A percentile compares a stretch with the other conserved stretches of the same genome.
phyloP scores from a whole-genome alignment of 1,139 yeast genomes.

The Saccharomyces hybrid region DNA sequence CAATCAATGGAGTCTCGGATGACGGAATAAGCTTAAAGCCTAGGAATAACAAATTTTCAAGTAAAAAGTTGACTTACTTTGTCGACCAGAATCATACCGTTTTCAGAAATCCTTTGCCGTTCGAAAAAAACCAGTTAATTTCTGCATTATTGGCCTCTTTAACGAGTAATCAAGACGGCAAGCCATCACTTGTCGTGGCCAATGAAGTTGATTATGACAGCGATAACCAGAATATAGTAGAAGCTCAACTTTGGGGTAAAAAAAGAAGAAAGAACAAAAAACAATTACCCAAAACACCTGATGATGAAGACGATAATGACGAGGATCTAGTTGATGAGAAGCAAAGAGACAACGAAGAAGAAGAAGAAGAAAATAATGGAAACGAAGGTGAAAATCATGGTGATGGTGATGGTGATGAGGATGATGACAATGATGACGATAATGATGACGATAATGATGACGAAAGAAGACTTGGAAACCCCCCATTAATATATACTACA shows the following conservation, averaged over 20 bases:
- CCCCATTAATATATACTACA: constrained; percentile 6
- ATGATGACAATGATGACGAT: no score
- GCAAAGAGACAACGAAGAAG: no score
- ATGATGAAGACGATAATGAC: no score
- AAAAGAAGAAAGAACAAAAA: no score
- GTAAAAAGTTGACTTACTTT: constrained; percentile 2
- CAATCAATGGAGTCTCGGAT: background rate
- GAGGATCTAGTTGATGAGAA: no score
- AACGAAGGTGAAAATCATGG: no score
- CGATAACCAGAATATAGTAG: background rate
- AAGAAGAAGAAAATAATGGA: no score
- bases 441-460: no score
- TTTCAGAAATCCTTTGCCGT: constrained; percentile 10
- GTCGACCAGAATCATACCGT: constrained; percentile 1
- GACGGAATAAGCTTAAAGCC: background rate
- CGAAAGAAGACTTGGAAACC: no score
- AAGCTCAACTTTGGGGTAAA: constrained; percentile 2
- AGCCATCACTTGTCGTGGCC: background rate
- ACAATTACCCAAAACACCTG: no score
- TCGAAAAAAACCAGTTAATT: constrained; percentile 10
- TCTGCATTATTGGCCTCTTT: constrained; percentile 3
- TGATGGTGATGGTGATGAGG: no score
- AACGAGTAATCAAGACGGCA: background rate
- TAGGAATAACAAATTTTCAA: constrained; percentile 4
- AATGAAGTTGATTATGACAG: background rate